These are phyloP conservation scores for Trebouxia sp. DNA, from an alignment of 139 green algal genomes.

Conservation along the genomic window DNA sequence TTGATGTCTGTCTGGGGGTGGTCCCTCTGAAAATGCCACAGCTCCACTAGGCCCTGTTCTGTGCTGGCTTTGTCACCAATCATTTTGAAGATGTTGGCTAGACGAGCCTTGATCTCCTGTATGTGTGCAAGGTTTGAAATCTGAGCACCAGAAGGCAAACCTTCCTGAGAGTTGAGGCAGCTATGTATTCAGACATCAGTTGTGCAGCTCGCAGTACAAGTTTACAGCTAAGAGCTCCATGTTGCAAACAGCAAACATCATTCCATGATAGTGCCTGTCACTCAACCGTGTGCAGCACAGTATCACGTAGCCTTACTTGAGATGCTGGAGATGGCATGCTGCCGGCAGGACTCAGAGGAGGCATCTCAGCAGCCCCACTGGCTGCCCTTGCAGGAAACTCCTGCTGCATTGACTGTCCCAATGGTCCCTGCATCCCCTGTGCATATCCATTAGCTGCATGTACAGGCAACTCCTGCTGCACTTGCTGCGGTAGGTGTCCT, in stretches of 20 bases:
- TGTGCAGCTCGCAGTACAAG: too few relatives aligned
- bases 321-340: slow-evolving; percentile 10
- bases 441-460: background rate
- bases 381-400: background rate
- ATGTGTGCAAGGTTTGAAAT: too few relatives aligned
- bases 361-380: background rate
- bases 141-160: too few relatives aligned
- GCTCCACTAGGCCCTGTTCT: slow-evolving; percentile 32
- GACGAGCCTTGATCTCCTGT: slow-evolving; percentile 38
- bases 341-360: slow-evolving; percentile 4
- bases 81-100: slow-evolving; percentile 58
- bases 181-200: too few relatives aligned
- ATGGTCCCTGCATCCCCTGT: too few relatives aligned
- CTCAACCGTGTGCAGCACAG: too few relatives aligned
- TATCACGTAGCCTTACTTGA: background rate
- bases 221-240: background rate
- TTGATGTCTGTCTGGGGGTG: slow-evolving; percentile 30
- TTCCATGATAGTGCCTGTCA: too few relatives aligned
- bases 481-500: background rate
- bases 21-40: slow-evolving; percentile 30
- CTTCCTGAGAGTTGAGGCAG: too few relatives aligned
- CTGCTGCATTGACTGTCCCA: background rate
- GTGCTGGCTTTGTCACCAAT: slow-evolving; percentile 57
- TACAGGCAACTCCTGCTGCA: background rate
- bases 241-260: background rate